A percentile compares a stretch with the other conserved stretches of the same genome.
Conservation (phyloP, 2,329 filamentous ascomycete genomes). For the Apiospora pterosperma region DNA sequence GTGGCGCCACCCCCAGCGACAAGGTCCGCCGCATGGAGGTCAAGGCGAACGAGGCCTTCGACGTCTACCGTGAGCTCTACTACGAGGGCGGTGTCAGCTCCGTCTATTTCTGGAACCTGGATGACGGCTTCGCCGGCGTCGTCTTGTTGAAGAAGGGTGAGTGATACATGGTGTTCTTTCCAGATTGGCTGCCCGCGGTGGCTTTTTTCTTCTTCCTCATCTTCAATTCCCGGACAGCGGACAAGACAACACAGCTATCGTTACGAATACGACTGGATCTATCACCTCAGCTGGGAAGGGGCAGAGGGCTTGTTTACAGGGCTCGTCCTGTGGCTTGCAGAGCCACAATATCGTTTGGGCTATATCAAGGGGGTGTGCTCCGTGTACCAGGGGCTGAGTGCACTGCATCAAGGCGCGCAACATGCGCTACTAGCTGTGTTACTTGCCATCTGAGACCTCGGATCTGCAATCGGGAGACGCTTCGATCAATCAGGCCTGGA, state of each 20-base stretch:
- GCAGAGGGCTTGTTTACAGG: not conserved
- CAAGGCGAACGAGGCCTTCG: slow-evolving; percentile 91
- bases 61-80: slow-evolving; percentile 94
- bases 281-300: not conserved
- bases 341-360: not conserved
- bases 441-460: slow-evolving; percentile 9
- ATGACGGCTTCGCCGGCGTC: slow-evolving; percentile 95
- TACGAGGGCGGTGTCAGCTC: slow-evolving; percentile 95
- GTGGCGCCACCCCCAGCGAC: slow-evolving; percentile 81
- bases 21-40: slow-evolving; percentile 91
- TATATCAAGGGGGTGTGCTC: not conserved
- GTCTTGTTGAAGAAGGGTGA: slow-evolving; percentile 91
- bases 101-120: slow-evolving; percentile 97
- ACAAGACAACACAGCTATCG: not conserved
- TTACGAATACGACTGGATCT: not conserved
- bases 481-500: slow-evolving; percentile 2
- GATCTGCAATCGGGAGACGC: slow-evolving; percentile 11
- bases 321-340: not conserved
- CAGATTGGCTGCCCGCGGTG: not conserved
- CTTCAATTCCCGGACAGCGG: not conserved
- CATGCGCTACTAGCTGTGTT: not conserved
- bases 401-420: not conserved
- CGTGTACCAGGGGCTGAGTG: not conserved
- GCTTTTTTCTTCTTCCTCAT: not conserved
- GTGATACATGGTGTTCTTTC: slow-evolving; percentile 21